Evolutionary conservation across 1,139 yeast species (phyloP).

Genomic region (Candida smagusa): DNA sequence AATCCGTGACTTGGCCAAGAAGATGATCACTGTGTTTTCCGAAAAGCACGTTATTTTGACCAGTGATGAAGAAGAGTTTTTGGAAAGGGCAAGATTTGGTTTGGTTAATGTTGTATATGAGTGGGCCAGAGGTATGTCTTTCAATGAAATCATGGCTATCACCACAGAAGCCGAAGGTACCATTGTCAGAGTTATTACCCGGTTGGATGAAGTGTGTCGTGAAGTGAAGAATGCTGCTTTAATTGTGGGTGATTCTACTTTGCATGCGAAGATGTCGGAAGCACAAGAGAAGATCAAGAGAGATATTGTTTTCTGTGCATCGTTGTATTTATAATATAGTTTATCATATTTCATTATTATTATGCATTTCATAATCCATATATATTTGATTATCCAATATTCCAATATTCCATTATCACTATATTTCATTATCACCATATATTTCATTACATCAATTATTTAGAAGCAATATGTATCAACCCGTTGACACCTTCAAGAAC

Average conservation of each 20-base stretch:
- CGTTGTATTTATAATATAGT: constrained; percentile 65
- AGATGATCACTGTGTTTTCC: constrained; percentile 59
- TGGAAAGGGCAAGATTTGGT: constrained; percentile 82
- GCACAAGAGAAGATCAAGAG: constrained; percentile 96
- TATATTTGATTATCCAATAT: no score
- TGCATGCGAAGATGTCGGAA: constrained; percentile 83
- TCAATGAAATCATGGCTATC: constrained; percentile 84
- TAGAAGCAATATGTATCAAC: constrained; percentile 12
- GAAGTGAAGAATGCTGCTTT: constrained; percentile 93
- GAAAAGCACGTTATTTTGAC: constrained; percentile 73
- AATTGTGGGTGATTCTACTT: constrained; percentile 86
- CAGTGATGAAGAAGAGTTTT: constrained; percentile 79
- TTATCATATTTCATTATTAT: not conserved
- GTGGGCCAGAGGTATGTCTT: constrained; percentile 95
- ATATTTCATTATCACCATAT: no score
- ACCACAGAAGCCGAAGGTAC: constrained; percentile 95
- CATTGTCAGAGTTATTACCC: constrained; percentile 92
- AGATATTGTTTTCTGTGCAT: constrained; percentile 96
- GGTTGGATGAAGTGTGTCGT: constrained; percentile 91
- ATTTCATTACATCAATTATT: no score
- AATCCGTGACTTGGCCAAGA: constrained; percentile 68
- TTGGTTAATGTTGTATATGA: constrained; percentile 92
- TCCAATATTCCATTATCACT: no score
- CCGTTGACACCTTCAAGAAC: constrained; percentile 27
- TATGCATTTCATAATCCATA: no score